Evolutionary conservation across 352 stramenopile genomes (phyloP), one percentile per base, ranked within the genome.

Genomic region (Phytophthora rubi): DNA sequence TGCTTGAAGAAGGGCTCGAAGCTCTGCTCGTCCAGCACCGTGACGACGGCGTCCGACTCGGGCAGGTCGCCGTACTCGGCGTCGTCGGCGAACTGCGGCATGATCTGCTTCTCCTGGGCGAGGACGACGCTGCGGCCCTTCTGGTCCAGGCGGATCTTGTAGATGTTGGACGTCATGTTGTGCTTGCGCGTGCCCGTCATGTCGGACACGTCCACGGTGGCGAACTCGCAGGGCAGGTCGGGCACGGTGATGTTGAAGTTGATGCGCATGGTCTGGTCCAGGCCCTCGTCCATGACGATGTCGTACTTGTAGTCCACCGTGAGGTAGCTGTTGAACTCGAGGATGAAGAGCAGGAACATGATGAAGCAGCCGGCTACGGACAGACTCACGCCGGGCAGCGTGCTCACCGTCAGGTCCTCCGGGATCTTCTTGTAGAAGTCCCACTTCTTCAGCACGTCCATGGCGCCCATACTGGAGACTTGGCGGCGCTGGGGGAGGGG

Each of bases 181-280:
- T 99, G 92, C 73, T 97, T 97, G 68, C 98, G 98, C 55, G 94
- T 99, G 63, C 97, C 97, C 52, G 98, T 96, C 73, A 98, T 96
- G 81, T 99, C 97, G 66, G 94, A 98, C 6, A 99, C 94, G 78
- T 99, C 97, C 6, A 99, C 91, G 21, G 79, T 92, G 8, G 98
- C 95, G 72, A 98, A 99, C 79, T 99, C 96, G 78, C 97, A 99
- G 23, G 97, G 95, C 18, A 99, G 68, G 80, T 99, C 95, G 33
- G 98, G 89, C 51, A 99, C 86, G 33, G 97, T 99, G 73, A 99
- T 98, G 83, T 99, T 99, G 74, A 99, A 99, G 79, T 99, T 99
- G 54, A 99, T 97, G 60, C 94, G 90, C 75, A 96, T 88, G 47
- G 79, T 95, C 74, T 92, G 80, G 71, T 95, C 86, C 26, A 95